phyloP scores from a whole-genome alignment of 164 flowering plant species.

The Akebia trifoliata region DNA sequence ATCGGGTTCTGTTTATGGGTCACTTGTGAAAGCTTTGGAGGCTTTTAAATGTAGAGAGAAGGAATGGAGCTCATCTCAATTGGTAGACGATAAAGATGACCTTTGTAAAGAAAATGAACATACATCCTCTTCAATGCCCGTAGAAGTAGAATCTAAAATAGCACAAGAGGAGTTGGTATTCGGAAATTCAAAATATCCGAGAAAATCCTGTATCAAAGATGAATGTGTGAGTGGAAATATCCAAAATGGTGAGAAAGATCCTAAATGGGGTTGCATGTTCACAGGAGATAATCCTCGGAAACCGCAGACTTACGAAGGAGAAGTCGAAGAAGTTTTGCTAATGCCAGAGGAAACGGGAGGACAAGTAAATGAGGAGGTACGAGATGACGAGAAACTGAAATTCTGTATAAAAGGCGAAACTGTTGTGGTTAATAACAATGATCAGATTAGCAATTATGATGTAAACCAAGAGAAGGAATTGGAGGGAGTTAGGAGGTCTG shows the following conservation, averaged over 20 bases:
- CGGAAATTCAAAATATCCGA: neutral
- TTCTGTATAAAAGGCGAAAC: constrained; percentile 4
- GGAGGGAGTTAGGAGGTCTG: constrained; percentile 11
- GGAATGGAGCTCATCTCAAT: constrained; percentile 6
- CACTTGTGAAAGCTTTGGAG: constrained; percentile 19
- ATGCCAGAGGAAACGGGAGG: neutral
- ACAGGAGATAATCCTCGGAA: neutral
- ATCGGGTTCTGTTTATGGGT: constrained; percentile 15
- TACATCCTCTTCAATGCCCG: neutral
- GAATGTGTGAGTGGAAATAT: neutral
- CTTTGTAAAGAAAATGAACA: neutral
- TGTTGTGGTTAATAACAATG: neutral
- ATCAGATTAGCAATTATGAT: neutral
- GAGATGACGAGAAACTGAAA: constrained; percentile 3
- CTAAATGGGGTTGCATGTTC: neutral
- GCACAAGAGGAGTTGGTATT: neutral
- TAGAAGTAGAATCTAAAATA: neutral
- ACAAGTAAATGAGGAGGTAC: constrained; percentile 3
- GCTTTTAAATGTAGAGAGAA: constrained; percentile 6
- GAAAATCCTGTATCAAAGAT: neutral
- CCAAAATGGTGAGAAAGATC: neutral
- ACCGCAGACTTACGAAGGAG: neutral
- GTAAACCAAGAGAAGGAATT: neutral
- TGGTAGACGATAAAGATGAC: neutral
- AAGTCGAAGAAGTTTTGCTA: neutral